Percentiles rank a stretch among this genome's conserved stretches.
phyloP scores from a whole-genome alignment of 2,329 filamentous ascomycete genomes.

The Botrytis porri region DNA sequence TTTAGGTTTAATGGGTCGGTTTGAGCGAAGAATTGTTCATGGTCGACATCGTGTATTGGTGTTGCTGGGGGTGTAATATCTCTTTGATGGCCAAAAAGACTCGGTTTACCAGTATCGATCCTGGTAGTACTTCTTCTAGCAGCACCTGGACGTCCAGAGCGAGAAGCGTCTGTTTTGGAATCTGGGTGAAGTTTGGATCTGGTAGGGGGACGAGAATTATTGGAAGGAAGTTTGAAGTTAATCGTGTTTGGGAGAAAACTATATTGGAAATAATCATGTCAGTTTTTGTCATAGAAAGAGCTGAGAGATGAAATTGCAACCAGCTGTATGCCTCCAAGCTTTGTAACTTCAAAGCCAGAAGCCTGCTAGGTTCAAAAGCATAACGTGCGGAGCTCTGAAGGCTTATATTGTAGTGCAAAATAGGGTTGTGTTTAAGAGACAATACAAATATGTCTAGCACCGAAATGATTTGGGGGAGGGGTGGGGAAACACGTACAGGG shows the following conservation, averaged over 20 bases:
- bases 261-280: constrained; percentile 8
- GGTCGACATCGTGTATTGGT: constrained; percentile 40
- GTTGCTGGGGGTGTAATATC: constrained; percentile 38
- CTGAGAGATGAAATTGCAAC: background rate
- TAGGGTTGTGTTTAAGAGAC: background rate
- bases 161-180: background rate
- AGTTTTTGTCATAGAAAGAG: constrained; percentile 7
- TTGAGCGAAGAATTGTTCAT: constrained; percentile 53
- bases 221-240: constrained; percentile 70
- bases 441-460: background rate
- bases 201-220: constrained; percentile 41
- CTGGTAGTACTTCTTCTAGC: constrained; percentile 46
- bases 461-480: background rate
- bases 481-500: constrained; percentile 46
- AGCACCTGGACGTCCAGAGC: constrained; percentile 24
- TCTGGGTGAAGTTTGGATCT: constrained; percentile 3
- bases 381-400: background rate
- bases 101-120: constrained; percentile 52
- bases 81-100: constrained; percentile 35
- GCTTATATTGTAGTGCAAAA: background rate
- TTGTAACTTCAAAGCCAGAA: background rate
- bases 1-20: constrained; percentile 51
- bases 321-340: background rate
- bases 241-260: constrained; percentile 93
- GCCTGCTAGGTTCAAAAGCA: background rate